These are phyloP conservation scores for Dentipellis fragilis DNA, from an alignment of 768 basidiomycete genomes.

Conservation along the genomic window DNA sequence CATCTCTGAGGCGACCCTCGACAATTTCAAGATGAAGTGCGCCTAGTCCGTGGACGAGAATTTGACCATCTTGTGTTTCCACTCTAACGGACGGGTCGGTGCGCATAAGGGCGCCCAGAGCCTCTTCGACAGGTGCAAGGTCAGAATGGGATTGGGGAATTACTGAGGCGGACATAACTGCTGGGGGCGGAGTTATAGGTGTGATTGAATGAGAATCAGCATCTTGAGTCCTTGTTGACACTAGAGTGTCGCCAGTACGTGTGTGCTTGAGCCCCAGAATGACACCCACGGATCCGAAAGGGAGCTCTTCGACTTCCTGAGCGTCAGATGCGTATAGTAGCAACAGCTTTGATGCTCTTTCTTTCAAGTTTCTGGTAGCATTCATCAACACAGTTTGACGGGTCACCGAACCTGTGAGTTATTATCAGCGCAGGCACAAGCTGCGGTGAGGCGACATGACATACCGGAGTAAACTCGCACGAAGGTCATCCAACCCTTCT, in stretches of 20 bases:
- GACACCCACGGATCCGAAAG: slow-evolving; percentile 79
- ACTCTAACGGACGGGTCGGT: slow-evolving; percentile 85
- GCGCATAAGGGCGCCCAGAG: slow-evolving; percentile 60
- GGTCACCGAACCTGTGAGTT: slow-evolving; percentile 50
- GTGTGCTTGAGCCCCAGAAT: slow-evolving; percentile 76
- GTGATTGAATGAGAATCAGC: slow-evolving; percentile 34
- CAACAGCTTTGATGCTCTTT: slow-evolving; percentile 65
- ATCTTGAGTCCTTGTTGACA: slow-evolving; percentile 34
- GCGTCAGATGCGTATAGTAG: slow-evolving; percentile 70
- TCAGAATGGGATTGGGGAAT: slow-evolving; percentile 76
- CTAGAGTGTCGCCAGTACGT: slow-evolving; percentile 79
- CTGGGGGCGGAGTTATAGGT: slow-evolving; percentile 66
- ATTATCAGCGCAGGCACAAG: slow-evolving; percentile 4
- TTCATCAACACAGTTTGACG: slow-evolving; percentile 56
- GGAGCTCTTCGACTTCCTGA: slow-evolving; percentile 69
- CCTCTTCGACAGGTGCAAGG: slow-evolving; percentile 66
- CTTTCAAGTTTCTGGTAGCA: slow-evolving; percentile 54
- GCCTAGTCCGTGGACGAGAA: slow-evolving; percentile 77
- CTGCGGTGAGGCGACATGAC: slow-evolving; percentile 9
- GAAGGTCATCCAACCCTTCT: slow-evolving; percentile 87
- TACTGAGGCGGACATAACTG: slow-evolving; percentile 78
- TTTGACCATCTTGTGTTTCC: slow-evolving; percentile 73
- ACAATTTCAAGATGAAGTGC: slow-evolving; percentile 85
- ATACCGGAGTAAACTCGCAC: slow-evolving; percentile 81
- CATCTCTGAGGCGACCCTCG: slow-evolving; percentile 68